These are phyloP conservation scores for Gossypium ekmanianum DNA, from an alignment of 345 rosid genomes.

Conservation along the genomic window DNA sequence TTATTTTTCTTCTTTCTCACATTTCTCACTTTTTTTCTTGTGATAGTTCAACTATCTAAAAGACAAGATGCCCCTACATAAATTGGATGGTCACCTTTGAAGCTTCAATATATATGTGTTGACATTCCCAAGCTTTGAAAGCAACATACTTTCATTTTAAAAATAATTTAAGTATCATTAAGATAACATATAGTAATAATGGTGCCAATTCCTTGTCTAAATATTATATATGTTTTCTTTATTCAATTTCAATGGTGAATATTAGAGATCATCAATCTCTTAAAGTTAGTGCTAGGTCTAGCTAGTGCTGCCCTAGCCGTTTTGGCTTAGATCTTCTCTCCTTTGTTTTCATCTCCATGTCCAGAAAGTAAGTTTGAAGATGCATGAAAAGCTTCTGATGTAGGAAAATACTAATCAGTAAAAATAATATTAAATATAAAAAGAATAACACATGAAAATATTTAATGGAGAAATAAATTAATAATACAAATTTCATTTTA, in stretches of 20 bases:
- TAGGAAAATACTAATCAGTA: too few relatives aligned
- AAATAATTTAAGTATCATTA: not conserved
- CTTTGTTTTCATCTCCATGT: not conserved
- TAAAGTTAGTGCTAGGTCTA: not conserved
- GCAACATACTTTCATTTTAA: not conserved
- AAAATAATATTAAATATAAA: too few relatives aligned
- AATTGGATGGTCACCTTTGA: constrained; percentile 26
- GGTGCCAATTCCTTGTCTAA: constrained; percentile 5
- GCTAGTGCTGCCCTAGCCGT: not conserved
- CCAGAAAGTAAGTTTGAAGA: too few relatives aligned
- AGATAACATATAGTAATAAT: not conserved
- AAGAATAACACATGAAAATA: too few relatives aligned
- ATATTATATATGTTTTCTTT: not conserved
- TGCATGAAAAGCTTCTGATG: too few relatives aligned
- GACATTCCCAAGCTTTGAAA: constrained; percentile 16
- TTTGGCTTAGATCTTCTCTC: too few relatives aligned
- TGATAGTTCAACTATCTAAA: not conserved
- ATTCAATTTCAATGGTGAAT: constrained; percentile 30
- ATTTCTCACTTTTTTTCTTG: not conserved
- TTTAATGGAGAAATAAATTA: too few relatives aligned
- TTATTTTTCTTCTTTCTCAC: not conserved
- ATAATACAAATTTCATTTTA: too few relatives aligned
- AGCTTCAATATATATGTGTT: constrained; percentile 9
- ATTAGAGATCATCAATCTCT: constrained; percentile 12
- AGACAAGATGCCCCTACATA: constrained; percentile 21